phyloP scores from a whole-genome alignment of 305 asterid genomes.

The Fraxinus nigra region DNA sequence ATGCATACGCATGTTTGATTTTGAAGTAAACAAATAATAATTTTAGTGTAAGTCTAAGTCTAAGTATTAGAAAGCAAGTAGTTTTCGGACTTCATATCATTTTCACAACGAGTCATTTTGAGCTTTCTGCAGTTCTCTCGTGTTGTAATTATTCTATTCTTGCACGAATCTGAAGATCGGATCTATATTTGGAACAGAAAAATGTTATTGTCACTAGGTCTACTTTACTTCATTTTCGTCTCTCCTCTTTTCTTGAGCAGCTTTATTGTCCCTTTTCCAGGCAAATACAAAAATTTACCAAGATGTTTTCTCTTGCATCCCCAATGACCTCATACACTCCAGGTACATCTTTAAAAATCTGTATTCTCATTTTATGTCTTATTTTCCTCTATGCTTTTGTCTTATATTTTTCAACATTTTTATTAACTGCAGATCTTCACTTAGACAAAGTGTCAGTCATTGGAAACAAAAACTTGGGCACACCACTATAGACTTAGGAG shows the following conservation, averaged over 20 bases:
- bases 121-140: background rate
- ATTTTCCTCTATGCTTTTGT: background rate
- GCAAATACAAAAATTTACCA: conserved; percentile 71
- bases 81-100: background rate
- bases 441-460: conserved; percentile 70
- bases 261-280: conserved; percentile 36
- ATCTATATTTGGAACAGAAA: background rate
- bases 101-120: background rate
- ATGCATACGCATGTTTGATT: background rate
- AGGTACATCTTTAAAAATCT: conserved; percentile 42
- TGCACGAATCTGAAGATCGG: background rate
- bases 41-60: background rate
- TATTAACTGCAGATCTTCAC: conserved; percentile 53
- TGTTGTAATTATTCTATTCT: background rate
- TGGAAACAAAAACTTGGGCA: conserved; percentile 77
- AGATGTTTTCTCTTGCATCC: conserved; percentile 84
- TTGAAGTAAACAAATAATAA: background rate
- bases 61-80: background rate
- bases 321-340: conserved; percentile 77
- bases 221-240: background rate
- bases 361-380: background rate
- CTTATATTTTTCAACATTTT: conserved; percentile 3
- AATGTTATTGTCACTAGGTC: background rate
- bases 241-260: background rate
- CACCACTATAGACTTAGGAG: conserved; percentile 89